These are phyloP conservation scores for Aureobasidium sp. DNA, from an alignment of 2,329 filamentous ascomycete species.

Conservation along the genomic window DNA sequence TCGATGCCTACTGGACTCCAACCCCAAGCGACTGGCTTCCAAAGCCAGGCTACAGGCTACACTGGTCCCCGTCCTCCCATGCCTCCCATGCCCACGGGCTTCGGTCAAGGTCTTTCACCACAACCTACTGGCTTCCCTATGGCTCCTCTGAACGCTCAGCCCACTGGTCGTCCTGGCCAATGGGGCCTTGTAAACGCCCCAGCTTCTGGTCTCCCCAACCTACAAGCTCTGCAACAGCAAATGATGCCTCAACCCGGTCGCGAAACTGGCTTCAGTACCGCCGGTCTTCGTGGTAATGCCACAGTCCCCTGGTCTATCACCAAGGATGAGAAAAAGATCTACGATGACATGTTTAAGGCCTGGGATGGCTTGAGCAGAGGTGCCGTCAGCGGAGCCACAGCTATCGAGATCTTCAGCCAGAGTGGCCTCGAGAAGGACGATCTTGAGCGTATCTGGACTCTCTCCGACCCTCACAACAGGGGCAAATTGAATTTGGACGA, in stretches of 20 bases:
- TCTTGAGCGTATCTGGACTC: constrained; percentile 86
- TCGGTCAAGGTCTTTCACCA: constrained; percentile 55
- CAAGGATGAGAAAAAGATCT: constrained; percentile 96
- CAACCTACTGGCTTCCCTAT: constrained; percentile 54
- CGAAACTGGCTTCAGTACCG: constrained; percentile 77
- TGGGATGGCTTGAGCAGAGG: constrained; percentile 96
- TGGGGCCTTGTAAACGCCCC: constrained; percentile 98
- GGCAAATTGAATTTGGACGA: constrained; percentile 92
- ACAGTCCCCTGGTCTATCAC: constrained; percentile 98
- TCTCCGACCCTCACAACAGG: constrained; percentile 89
- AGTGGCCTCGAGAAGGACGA: constrained; percentile 88
- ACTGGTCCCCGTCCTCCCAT: constrained; percentile 70
- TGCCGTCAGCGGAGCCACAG: constrained; percentile 82
- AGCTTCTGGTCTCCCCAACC: constrained; percentile 80
- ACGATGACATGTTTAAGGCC: constrained; percentile 87
- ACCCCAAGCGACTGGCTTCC: constrained; percentile 43
- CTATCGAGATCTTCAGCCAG: constrained; percentile 95
- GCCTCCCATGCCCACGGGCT: constrained; percentile 69
- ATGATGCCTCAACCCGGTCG: constrained; percentile 97
- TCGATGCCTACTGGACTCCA: constrained; percentile 57
- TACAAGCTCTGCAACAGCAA: constrained; percentile 81
- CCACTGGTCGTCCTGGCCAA: constrained; percentile 84
- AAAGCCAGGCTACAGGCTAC: constrained; percentile 65
- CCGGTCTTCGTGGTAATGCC: constrained; percentile 83
- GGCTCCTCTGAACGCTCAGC: constrained; percentile 75